Conservation (phyloP, 164 flowering plant species). For the Magnolia officinalis region DNA sequence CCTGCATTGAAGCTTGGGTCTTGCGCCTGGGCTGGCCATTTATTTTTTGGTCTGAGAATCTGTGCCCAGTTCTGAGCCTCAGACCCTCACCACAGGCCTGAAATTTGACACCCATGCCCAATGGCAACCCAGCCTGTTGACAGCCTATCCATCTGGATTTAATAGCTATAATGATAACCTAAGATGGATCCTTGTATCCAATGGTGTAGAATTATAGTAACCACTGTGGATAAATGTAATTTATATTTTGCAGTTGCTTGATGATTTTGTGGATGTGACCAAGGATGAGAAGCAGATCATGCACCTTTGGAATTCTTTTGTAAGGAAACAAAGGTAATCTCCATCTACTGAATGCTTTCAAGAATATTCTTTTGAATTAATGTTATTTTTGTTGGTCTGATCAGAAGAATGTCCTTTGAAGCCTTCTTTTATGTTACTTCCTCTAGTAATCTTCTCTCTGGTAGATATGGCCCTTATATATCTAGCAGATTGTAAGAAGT, state of each 20-base stretch:
- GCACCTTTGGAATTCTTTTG: slow-evolving; percentile 99
- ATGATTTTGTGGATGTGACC: slow-evolving; percentile 96
- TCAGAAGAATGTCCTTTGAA: background rate
- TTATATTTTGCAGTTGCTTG: slow-evolving; percentile 80
- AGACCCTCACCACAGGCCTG: background rate
- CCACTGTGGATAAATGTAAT: background rate
- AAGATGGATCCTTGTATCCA: background rate
- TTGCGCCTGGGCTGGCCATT: background rate
- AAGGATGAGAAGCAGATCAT: slow-evolving; percentile 88
- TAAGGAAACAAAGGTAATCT: slow-evolving; percentile 80
- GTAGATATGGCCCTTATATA: too few relatives aligned
- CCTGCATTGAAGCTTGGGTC: background rate
- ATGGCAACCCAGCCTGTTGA: background rate
- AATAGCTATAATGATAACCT: background rate
- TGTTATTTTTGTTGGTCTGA: background rate
- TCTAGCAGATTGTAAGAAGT: too few relatives aligned
- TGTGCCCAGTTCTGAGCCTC: background rate
- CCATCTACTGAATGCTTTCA: background rate
- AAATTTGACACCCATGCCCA: background rate
- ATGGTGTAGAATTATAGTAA: background rate
- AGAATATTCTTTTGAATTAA: background rate
- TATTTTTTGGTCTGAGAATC: background rate
- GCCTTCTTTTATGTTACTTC: background rate
- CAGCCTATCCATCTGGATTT: background rate
- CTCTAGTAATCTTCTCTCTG: background rate